phyloP scores from a whole-genome alignment of 345 rosid species.

The Hirschfeldia incana region DNA sequence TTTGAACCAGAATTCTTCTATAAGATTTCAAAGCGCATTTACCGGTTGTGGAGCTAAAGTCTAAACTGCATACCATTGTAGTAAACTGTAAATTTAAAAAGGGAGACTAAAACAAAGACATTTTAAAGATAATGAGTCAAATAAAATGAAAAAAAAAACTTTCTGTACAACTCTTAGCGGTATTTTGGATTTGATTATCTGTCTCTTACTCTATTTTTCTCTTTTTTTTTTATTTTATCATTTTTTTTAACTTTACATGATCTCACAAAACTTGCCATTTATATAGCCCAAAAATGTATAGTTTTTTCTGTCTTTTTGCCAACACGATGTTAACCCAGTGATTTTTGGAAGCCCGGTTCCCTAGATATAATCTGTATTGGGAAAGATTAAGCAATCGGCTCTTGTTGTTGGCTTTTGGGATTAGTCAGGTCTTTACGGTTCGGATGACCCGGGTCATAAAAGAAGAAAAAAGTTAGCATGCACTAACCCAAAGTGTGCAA shows the following conservation, averaged over 20 bases:
- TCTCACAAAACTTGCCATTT: constrained; percentile 15
- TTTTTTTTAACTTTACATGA: not conserved
- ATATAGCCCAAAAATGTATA: not conserved
- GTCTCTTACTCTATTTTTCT: too few species aligned
- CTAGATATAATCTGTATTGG: too few species aligned
- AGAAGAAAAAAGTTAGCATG: not conserved
- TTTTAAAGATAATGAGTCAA: not conserved
- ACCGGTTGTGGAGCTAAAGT: not conserved
- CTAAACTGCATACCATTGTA: not conserved
- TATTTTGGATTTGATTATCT: not conserved
- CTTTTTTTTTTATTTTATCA: not conserved
- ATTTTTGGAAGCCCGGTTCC: too few species aligned
- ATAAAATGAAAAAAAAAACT: too few species aligned
- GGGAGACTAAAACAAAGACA: not conserved
- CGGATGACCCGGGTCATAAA: too few species aligned
- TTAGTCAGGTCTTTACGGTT: too few species aligned
- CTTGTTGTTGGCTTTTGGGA: too few species aligned
- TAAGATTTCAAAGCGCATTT: not conserved
- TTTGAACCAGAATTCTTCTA: not conserved
- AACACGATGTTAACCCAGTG: too few species aligned
- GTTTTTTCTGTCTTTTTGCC: too few species aligned
- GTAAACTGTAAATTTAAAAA: not conserved
- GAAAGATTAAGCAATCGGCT: too few species aligned
- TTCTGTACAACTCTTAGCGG: not conserved
- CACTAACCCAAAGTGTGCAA: not conserved